phyloP scores from a whole-genome alignment of 2,329 filamentous ascomycete species.

The Zymoseptoria crescenta region DNA sequence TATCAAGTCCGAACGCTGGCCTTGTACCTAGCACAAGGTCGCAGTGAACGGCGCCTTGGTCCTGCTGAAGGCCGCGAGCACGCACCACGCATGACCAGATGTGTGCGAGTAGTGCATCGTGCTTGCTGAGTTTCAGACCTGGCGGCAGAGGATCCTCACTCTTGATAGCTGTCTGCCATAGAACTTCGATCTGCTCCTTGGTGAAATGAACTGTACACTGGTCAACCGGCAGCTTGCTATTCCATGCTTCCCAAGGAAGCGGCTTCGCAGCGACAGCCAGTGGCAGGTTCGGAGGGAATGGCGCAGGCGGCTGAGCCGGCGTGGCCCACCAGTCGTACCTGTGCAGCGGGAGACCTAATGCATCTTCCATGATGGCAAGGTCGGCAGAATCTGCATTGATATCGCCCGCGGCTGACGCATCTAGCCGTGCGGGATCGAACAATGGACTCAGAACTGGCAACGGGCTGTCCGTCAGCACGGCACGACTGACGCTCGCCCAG shows the following conservation, averaged over 20 bases:
- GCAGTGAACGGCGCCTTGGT: neutral
- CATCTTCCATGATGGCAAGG: neutral
- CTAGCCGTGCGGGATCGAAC: conserved; percentile 1
- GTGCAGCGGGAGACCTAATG: conserved; percentile 2
- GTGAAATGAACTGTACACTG: conserved; percentile 4
- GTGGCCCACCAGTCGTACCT: conserved; percentile 6
- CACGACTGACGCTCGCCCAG: conserved; percentile 4
- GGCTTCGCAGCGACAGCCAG: neutral
- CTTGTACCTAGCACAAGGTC: conserved; percentile 3
- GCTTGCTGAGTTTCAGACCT: conserved; percentile 2
- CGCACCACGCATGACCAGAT: conserved; percentile 7
- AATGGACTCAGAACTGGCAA: neutral
- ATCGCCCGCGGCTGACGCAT: neutral
- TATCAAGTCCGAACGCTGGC: conserved; percentile 1
- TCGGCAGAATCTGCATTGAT: neutral
- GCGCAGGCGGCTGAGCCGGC: conserved; percentile 1
- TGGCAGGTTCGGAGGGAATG: neutral
- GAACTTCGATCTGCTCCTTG: conserved; percentile 1
- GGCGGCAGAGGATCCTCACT: neutral
- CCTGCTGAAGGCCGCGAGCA: conserved; percentile 1
- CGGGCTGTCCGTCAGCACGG: neutral
- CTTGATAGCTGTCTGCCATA: neutral
- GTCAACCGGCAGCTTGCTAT: neutral
- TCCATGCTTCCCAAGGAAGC: conserved; percentile 1
- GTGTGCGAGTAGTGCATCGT: conserved; percentile 5